Evolutionary conservation across 176 grass and related monocot species (phyloP).

Genomic region (Avena eriantha): DNA sequence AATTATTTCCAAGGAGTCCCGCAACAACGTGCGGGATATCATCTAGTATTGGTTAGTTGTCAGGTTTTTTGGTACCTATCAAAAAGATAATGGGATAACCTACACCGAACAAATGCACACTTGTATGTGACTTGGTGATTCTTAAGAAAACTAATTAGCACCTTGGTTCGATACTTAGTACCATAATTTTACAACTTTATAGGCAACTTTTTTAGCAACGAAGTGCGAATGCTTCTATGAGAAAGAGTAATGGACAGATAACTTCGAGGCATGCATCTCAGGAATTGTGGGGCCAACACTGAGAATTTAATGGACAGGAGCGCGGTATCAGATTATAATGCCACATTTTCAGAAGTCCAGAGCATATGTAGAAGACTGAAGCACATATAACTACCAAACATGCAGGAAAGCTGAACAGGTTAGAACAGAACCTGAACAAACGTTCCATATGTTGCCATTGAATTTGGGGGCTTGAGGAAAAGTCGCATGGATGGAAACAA

Average conservation of each 20-base stretch:
- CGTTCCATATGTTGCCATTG: slow-evolving; percentile 85
- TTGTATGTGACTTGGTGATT: background rate
- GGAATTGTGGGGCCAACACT: background rate
- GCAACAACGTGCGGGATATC: too few species aligned
- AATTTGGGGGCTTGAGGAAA: slow-evolving; percentile 90
- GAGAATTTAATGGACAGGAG: slow-evolving; percentile 13
- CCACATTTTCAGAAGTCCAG: background rate
- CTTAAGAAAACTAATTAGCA: background rate
- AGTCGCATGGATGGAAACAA: slow-evolving; percentile 90
- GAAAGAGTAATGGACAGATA: slow-evolving; percentile 10
- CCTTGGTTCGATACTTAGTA: too few species aligned
- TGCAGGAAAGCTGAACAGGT: background rate
- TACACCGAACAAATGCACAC: background rate
- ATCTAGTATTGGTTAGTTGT: too few species aligned
- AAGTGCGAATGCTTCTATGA: slow-evolving; percentile 1
- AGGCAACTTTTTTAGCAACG: background rate
- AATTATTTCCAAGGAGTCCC: too few species aligned
- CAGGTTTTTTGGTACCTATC: background rate
- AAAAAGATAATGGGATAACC: background rate
- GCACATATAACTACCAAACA: background rate
- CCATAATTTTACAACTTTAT: background rate
- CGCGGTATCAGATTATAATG: background rate
- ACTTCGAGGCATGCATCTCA: background rate
- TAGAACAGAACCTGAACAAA: slow-evolving; percentile 77
- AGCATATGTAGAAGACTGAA: background rate